Evolutionary conservation across 2,329 filamentous ascomycete species (phyloP).

Genomic region (Sclerotiophoma versabilis): DNA sequence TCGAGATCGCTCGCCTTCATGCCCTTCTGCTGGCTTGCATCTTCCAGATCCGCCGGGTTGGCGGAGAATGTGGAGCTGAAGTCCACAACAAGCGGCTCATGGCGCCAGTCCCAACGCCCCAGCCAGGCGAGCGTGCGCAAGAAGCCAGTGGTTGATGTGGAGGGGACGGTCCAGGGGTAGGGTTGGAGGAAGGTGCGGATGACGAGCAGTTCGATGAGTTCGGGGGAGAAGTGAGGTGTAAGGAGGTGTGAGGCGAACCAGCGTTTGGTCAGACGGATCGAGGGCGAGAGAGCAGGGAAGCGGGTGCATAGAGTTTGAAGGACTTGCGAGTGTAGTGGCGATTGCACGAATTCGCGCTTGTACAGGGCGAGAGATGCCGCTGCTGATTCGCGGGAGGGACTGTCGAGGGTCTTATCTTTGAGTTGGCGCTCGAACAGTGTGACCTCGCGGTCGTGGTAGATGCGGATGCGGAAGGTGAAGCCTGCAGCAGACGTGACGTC

Average conservation of each 20-base stretch:
- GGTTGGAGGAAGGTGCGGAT: conserved; percentile 80
- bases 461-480: conserved; percentile 80
- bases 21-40: conserved; percentile 21
- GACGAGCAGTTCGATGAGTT: conserved; percentile 84
- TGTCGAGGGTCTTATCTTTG: conserved; percentile 74
- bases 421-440: conserved; percentile 78
- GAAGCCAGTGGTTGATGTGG: conserved; percentile 80
- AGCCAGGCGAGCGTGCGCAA: conserved; percentile 80
- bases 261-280: conserved; percentile 83
- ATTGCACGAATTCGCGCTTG: conserved; percentile 73
- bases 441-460: conserved; percentile 88
- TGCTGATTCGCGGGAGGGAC: conserved; percentile 71
- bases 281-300: conserved; percentile 78
- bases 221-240: conserved; percentile 74
- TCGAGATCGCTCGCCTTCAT: conserved; percentile 68
- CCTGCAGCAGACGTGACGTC: conserved; percentile 79
- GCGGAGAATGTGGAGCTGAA: conserved; percentile 55
- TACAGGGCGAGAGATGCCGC: conserved; percentile 73
- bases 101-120: conserved; percentile 89
- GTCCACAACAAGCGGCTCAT: conserved; percentile 82
- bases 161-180: conserved; percentile 80
- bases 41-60: conserved; percentile 28
- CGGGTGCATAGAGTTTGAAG: conserved; percentile 81
- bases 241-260: conserved; percentile 91
- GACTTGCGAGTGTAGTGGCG: conserved; percentile 81